phyloP scores from a whole-genome alignment of 2,329 filamentous ascomycete genomes.

The Aspergillus ustus region DNA sequence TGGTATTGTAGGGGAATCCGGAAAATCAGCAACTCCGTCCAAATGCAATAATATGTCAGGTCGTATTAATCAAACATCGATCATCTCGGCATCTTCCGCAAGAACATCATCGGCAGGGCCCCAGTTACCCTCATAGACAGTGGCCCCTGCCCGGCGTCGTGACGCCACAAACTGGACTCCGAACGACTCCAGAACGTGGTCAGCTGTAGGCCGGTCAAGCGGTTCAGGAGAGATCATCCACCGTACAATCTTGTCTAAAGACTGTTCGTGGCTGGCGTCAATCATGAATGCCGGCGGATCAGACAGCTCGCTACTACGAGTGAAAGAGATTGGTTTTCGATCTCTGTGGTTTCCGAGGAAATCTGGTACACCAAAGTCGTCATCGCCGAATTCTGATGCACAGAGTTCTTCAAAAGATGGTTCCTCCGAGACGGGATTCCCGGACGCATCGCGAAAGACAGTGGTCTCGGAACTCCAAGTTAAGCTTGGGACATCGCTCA shows the following conservation, averaged over 20 bases:
- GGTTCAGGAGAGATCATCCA: constrained; percentile 87
- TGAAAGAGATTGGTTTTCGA: constrained; percentile 34
- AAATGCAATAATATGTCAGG: constrained; percentile 38
- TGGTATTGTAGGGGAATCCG: constrained; percentile 26
- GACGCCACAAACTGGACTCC: constrained; percentile 80
- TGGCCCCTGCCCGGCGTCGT: constrained; percentile 84
- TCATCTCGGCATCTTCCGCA: constrained; percentile 64
- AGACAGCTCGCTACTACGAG: constrained; percentile 61
- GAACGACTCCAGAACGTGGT: constrained; percentile 72
- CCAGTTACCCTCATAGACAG: constrained; percentile 94
- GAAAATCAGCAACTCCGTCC: constrained; percentile 36
- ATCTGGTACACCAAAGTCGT: constrained; percentile 47
- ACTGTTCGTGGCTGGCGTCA: constrained; percentile 71
- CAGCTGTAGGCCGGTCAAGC: constrained; percentile 70
- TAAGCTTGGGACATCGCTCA: constrained; percentile 84
- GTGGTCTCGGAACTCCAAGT: constrained; percentile 76
- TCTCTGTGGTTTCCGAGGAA: constrained; percentile 34
- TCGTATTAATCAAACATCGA: constrained; percentile 56
- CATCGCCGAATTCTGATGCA: constrained; percentile 49
- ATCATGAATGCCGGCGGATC: constrained; percentile 87
- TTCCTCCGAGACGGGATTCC: constrained; percentile 62
- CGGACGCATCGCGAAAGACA: constrained; percentile 74
- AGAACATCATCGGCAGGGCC: constrained; percentile 74
- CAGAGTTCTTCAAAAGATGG: constrained; percentile 50
- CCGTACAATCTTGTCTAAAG: constrained; percentile 80